Conservation (phyloP, 73 alveolate genomes). For the Uronychia binucleata region DNA sequence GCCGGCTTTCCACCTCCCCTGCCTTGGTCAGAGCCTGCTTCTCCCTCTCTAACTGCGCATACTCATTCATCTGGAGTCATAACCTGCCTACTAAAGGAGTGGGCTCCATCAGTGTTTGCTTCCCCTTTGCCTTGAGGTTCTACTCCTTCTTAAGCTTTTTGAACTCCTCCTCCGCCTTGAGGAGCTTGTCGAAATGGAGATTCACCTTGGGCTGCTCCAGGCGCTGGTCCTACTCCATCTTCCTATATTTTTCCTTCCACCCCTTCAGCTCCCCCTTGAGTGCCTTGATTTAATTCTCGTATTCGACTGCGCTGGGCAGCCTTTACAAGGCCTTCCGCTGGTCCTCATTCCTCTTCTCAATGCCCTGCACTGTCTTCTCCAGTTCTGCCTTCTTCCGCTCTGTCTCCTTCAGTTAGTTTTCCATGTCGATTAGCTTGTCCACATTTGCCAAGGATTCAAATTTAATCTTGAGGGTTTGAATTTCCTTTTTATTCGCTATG, state of each 20-base stretch:
- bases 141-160: not conserved
- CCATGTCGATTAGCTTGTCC: constrained; percentile 25
- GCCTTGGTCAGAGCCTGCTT: not conserved
- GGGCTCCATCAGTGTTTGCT: not conserved
- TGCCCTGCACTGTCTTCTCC: constrained; percentile 7
- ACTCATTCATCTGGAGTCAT: not conserved
- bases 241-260: constrained; percentile 37
- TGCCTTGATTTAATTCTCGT: constrained; percentile 20
- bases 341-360: constrained; percentile 27
- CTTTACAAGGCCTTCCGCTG: constrained; percentile 32
- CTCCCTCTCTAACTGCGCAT: not conserved
- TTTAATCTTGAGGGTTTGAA: constrained; percentile 1
- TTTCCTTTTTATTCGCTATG: constrained; percentile 23
- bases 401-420: constrained; percentile 19
- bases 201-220: not conserved
- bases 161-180: not conserved
- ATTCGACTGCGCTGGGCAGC: constrained; percentile 23
- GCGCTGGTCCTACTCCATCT: constrained; percentile 15
- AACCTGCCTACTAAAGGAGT: not conserved
- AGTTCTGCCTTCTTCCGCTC: constrained; percentile 16
- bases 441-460: constrained; percentile 15
- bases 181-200: not conserved
- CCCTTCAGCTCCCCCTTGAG: constrained; percentile 36
- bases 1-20: not conserved
- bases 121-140: not conserved